phyloP scores from a whole-genome alignment of 2,329 filamentous ascomycete species.

The Calonectria pseudoturangicola region DNA sequence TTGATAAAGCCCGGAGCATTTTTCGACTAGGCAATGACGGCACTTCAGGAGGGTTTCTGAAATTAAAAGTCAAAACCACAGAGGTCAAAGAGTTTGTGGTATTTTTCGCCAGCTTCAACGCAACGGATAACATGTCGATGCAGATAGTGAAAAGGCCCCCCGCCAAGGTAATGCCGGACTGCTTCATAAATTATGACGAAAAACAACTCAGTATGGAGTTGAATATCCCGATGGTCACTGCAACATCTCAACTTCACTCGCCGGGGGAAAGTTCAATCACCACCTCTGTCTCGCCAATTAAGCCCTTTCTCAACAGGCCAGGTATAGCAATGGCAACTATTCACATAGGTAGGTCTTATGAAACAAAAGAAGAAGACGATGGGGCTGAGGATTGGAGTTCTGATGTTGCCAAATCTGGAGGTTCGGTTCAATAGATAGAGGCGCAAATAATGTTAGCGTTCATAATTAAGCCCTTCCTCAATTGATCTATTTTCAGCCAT shows the following conservation, averaged over 20 bases:
- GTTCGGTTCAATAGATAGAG: neutral
- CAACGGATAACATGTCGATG: too few species aligned
- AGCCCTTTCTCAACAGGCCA: neutral
- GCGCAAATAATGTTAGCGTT: too few species aligned
- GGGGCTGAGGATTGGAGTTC: neutral
- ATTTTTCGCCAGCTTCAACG: neutral
- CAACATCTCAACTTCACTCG: too few species aligned
- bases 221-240: too few species aligned
- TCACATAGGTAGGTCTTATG: neutral
- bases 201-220: neutral
- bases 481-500: too few species aligned
- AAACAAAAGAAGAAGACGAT: neutral
- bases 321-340: neutral
- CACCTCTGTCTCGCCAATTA: neutral
- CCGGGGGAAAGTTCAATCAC: neutral
- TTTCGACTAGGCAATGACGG: neutral
- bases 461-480: too few species aligned
- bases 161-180: neutral
- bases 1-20: neutral
- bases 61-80: neutral
- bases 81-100: neutral
- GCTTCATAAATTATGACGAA: neutral
- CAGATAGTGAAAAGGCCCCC: too few species aligned
- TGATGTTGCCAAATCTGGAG: neutral
- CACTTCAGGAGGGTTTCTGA: neutral